phyloP scores from a whole-genome alignment of 2,329 filamentous ascomycete genomes.

The Capronia americana region DNA sequence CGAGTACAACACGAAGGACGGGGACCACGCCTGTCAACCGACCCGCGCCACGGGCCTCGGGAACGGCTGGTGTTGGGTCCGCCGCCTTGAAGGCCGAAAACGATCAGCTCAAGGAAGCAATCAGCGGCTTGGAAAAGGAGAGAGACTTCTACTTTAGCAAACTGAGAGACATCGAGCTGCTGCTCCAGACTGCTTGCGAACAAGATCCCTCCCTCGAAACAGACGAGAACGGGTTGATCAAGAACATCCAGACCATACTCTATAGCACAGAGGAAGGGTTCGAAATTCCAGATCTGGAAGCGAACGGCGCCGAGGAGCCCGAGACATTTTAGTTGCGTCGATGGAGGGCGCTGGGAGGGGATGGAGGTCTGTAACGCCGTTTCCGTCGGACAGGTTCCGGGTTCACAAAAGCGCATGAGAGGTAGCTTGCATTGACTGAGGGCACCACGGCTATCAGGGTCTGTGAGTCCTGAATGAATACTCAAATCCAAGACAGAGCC shows the following conservation, averaged over 20 bases:
- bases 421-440: neutral
- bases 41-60: conserved; percentile 28
- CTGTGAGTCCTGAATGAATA: neutral
- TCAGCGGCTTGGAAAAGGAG: conserved; percentile 92
- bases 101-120: conserved; percentile 87
- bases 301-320: conserved; percentile 62
- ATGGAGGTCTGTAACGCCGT: neutral
- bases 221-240: conserved; percentile 88
- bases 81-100: conserved; percentile 78
- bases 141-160: conserved; percentile 99
- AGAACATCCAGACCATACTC: conserved; percentile 94
- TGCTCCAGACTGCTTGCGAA: conserved; percentile 92
- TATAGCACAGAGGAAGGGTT: conserved; percentile 92
- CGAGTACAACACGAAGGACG: conserved; percentile 62
- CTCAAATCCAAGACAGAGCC: neutral
- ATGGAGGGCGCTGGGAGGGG: neutral
- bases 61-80: conserved; percentile 52
- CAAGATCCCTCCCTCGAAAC: conserved; percentile 92
- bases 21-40: conserved; percentile 63
- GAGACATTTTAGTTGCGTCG: conserved; percentile 46
- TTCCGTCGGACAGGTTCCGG: neutral
- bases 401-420: neutral
- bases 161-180: conserved; percentile 91
- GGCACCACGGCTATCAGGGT: neutral
- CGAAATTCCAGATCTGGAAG: conserved; percentile 83